Conservation (phyloP, 257 asterid species). For the Jacaranda copaia region DNA sequence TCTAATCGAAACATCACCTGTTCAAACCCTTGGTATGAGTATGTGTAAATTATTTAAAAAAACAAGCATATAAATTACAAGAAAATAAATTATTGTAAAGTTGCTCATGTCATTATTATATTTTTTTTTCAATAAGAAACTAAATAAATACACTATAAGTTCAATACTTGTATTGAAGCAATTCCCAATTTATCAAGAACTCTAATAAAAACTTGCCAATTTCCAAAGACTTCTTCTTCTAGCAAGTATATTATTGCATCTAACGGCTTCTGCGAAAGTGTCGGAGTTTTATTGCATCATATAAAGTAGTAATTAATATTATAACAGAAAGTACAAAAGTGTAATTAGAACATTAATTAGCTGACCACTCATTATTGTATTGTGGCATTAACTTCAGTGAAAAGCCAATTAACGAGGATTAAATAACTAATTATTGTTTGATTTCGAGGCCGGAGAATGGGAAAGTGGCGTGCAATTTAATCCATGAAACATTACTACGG, state of each 20-base stretch:
- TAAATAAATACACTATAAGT: too few species aligned
- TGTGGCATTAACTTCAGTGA: constrained; percentile 30
- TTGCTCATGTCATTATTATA: too few species aligned
- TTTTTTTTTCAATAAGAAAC: too few species aligned
- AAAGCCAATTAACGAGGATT: constrained; percentile 36
- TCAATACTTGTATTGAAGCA: constrained; percentile 16
- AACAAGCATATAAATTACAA: too few species aligned
- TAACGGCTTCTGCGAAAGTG: constrained; percentile 19
- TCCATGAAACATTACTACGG: constrained; percentile 23
- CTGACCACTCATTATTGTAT: constrained; percentile 29
- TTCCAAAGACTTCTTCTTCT: constrained; percentile 29
- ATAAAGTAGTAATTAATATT: constrained; percentile 20
- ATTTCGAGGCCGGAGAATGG: constrained; percentile 19
- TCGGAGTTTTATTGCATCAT: constrained; percentile 6
- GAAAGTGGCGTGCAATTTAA: constrained; percentile 35
- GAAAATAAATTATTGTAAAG: too few species aligned
- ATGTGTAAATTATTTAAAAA: too few species aligned
- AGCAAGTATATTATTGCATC: constrained; percentile 21
- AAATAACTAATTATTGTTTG: not conserved
- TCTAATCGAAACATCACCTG: too few species aligned
- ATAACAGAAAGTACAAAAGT: constrained; percentile 28
- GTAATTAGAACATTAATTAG: constrained; percentile 32
- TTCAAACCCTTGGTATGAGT: too few species aligned
- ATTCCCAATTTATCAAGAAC: constrained; percentile 18
- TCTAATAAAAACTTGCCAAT: constrained; percentile 29